Evolutionary conservation across 495 filamentous ascomycete species (phyloP).

Genomic region (Jackrogersella minutella): DNA sequence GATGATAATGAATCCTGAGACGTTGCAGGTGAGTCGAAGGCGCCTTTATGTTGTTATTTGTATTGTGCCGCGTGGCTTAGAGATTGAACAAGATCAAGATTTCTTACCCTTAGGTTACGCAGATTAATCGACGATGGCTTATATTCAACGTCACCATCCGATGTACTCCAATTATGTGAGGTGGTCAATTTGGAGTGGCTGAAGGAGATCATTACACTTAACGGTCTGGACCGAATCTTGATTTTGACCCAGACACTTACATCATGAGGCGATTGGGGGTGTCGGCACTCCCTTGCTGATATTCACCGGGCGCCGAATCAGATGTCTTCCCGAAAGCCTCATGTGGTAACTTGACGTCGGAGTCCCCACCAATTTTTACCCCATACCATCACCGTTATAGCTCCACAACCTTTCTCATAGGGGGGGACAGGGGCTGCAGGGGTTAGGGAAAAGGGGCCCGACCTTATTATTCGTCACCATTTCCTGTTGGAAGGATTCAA

Average conservation of each 20-base stretch:
- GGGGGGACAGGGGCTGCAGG: constrained; percentile 1
- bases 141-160: constrained; percentile 32
- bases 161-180: constrained; percentile 12
- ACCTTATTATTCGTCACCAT: neutral
- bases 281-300: constrained; percentile 7
- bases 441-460: neutral
- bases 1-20: too few species aligned
- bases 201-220: constrained; percentile 7
- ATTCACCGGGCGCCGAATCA: constrained; percentile 24
- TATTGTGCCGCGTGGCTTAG: constrained; percentile 8
- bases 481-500: neutral
- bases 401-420: constrained; percentile 4
- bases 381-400: constrained; percentile 4
- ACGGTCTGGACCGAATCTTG: constrained; percentile 23
- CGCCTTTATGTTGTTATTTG: constrained; percentile 26
- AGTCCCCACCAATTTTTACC: constrained; percentile 20
- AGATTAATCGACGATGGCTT: constrained; percentile 34
- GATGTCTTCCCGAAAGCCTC: constrained; percentile 21
- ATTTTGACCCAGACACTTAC: constrained; percentile 34
- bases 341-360: constrained; percentile 39
- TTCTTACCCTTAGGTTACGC: constrained; percentile 19
- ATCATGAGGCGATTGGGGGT: constrained; percentile 30
- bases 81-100: constrained; percentile 22
- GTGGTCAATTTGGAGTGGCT: neutral
- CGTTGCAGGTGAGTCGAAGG: neutral